A percentile compares a stretch with the other conserved stretches of the same genome.
Conservation (phyloP, 257 asterid species). For the Penstemon newberryi region DNA sequence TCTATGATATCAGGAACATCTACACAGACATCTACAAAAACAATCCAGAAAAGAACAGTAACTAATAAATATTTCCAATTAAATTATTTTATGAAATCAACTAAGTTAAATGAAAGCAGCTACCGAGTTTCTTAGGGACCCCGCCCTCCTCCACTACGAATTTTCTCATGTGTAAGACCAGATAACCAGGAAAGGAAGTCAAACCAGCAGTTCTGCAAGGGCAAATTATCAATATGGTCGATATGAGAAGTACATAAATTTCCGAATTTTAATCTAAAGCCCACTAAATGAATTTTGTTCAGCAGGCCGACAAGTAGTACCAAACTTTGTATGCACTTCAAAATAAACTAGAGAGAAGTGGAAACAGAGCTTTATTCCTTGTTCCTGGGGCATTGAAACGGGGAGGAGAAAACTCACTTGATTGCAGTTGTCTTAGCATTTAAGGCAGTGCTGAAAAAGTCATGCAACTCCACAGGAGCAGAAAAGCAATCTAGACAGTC, state of each 20-base stretch:
- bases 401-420: constrained; percentile 52
- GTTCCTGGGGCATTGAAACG: not conserved
- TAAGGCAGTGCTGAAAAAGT: constrained; percentile 82
- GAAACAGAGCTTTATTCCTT: constrained; percentile 1
- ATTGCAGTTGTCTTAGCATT: constrained; percentile 79
- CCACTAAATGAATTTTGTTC: constrained; percentile 12
- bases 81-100: constrained; percentile 13
- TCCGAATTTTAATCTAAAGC: constrained; percentile 18
- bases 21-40: constrained; percentile 71
- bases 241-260: constrained; percentile 10
- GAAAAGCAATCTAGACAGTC: constrained; percentile 85
- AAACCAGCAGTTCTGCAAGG: constrained; percentile 79
- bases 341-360: constrained; percentile 12
- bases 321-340: constrained; percentile 3
- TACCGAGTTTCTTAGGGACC: constrained; percentile 97
- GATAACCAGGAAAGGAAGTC: constrained; percentile 91
- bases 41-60: constrained; percentile 19
- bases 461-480: constrained; percentile 85
- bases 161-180: constrained; percentile 95
- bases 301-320: constrained; percentile 11
- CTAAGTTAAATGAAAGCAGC: constrained; percentile 20
- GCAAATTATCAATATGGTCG: constrained; percentile 20
- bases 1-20: constrained; percentile 94
- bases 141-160: constrained; percentile 92
- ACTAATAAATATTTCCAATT: constrained; percentile 20